Conservation (phyloP, 352 stramenopile species). For the Plasmopara halstedii region DNA sequence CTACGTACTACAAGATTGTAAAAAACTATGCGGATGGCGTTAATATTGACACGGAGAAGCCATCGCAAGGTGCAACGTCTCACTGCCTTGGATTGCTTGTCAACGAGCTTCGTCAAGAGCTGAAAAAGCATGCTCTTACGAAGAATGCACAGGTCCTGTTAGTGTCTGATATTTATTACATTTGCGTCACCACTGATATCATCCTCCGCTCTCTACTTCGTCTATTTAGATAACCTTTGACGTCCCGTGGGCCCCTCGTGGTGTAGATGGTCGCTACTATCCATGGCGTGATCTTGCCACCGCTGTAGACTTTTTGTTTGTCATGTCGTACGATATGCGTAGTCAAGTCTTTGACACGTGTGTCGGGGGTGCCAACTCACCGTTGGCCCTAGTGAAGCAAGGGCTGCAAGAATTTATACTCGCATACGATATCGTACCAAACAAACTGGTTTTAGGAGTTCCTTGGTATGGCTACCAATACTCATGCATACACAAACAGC, state of each 20-base stretch:
- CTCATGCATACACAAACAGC: slow-evolving; percentile 28
- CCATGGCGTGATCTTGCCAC: slow-evolving; percentile 62
- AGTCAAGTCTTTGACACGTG: slow-evolving; percentile 89
- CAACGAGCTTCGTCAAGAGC: slow-evolving; percentile 48
- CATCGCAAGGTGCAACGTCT: slow-evolving; percentile 36
- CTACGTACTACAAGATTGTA: slow-evolving; percentile 52
- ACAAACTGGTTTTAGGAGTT: slow-evolving; percentile 85
- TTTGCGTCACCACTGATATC: too few relatives aligned
- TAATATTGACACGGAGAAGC: slow-evolving; percentile 78
- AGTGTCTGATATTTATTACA: neutral
- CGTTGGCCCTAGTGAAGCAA: slow-evolving; percentile 55
- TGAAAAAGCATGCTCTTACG: slow-evolving; percentile 46
- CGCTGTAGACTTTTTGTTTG: slow-evolving; percentile 78
- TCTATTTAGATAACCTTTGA: slow-evolving; percentile 65
- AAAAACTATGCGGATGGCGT: slow-evolving; percentile 69
- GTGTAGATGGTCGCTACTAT: slow-evolving; percentile 80
- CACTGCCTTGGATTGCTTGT: slow-evolving; percentile 51
- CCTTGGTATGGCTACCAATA: slow-evolving; percentile 91
- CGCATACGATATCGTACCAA: slow-evolving; percentile 38
- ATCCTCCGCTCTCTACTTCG: neutral
- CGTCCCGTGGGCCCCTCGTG: slow-evolving; percentile 67
- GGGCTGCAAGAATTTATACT: slow-evolving; percentile 74
- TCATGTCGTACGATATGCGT: slow-evolving; percentile 92
- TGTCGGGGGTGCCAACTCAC: slow-evolving; percentile 80
- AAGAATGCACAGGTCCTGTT: slow-evolving; percentile 49